Conservation (phyloP, 495 filamentous ascomycete species). For the Hypoxylon lenormandii region DNA sequence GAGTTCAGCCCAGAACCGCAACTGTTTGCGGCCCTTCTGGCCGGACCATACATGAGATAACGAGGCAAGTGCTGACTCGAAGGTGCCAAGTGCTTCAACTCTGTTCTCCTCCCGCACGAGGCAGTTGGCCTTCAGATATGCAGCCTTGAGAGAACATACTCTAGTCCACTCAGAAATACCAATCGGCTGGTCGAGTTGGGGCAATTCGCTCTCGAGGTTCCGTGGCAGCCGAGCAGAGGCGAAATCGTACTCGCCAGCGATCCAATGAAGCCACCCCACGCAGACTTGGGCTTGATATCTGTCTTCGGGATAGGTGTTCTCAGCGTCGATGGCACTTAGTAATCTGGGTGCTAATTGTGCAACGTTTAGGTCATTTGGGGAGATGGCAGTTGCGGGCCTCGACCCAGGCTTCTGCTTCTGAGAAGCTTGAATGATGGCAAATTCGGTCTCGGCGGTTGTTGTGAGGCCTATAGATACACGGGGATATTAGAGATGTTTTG, state of each 20-base stretch:
- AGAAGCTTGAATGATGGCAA: conserved; percentile 67
- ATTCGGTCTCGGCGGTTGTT: conserved; percentile 78
- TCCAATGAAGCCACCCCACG: conserved; percentile 84
- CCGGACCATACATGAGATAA: conserved; percentile 62
- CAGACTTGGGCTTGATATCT: conserved; percentile 82
- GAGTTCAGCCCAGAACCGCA: conserved; percentile 80
- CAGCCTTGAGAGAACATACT: conserved; percentile 80
- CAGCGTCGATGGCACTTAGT: conserved; percentile 73
- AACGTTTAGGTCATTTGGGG: conserved; percentile 53
- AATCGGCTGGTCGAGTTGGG: conserved; percentile 62
- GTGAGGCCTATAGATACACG: conserved; percentile 70
- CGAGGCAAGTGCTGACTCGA: conserved; percentile 71
- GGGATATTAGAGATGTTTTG: conserved; percentile 16
- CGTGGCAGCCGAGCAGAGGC: conserved; percentile 73
- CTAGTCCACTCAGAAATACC: conserved; percentile 76
- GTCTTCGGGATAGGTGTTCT: conserved; percentile 71
- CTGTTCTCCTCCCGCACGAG: conserved; percentile 67
- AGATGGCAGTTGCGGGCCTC: conserved; percentile 55
- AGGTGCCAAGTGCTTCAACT: conserved; percentile 71
- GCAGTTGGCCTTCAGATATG: conserved; percentile 79
- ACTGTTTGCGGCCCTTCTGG: conserved; percentile 66
- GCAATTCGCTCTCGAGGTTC: conserved; percentile 66
- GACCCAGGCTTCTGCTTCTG: conserved; percentile 58
- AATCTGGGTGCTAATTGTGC: conserved; percentile 71
- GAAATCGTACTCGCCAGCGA: conserved; percentile 72